A percentile compares a stretch with the other conserved stretches of the same genome.
These are phyloP conservation scores for Azolla pinnata DNA, from an alignment of 75 land plant genomes.

Conservation along the genomic window DNA sequence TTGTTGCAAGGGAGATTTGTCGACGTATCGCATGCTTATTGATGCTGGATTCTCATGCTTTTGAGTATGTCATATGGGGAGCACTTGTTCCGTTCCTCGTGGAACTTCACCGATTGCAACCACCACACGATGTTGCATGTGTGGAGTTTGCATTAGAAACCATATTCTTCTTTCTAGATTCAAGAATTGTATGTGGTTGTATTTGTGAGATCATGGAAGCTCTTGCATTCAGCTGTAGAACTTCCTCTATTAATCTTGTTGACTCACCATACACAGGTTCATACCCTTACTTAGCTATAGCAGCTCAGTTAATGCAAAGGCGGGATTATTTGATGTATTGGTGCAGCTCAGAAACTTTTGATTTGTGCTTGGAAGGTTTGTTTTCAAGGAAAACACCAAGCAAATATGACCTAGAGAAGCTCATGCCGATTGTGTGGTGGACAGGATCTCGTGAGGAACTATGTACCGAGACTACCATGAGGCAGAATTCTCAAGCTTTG, in stretches of 20 bases:
- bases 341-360: slow-evolving; percentile 72
- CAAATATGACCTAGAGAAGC: slow-evolving; percentile 61
- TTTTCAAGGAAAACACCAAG: slow-evolving; percentile 69
- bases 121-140: slow-evolving; percentile 65
- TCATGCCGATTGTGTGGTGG: slow-evolving; percentile 95
- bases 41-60: neutral
- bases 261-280: slow-evolving; percentile 84
- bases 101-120: slow-evolving; percentile 45
- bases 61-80: slow-evolving; percentile 61
- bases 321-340: slow-evolving; percentile 60
- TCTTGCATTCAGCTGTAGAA: slow-evolving; percentile 65
- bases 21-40: slow-evolving; percentile 17
- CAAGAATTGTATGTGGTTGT: slow-evolving; percentile 27
- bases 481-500: slow-evolving; percentile 63
- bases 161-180: slow-evolving; percentile 38
- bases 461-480: slow-evolving; percentile 69
- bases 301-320: slow-evolving; percentile 59
- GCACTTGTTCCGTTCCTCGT: slow-evolving; percentile 55
- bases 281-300: slow-evolving; percentile 73
- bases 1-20: slow-evolving; percentile 51
- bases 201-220: slow-evolving; percentile 25
- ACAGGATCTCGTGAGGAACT: slow-evolving; percentile 75
- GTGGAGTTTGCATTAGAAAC: slow-evolving; percentile 57
- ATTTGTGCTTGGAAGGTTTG: slow-evolving; percentile 66
- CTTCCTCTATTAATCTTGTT: slow-evolving; percentile 41